phyloP scores from a whole-genome alignment of 352 stramenopile genomes.

The Phytophthora ramorum region DNA sequence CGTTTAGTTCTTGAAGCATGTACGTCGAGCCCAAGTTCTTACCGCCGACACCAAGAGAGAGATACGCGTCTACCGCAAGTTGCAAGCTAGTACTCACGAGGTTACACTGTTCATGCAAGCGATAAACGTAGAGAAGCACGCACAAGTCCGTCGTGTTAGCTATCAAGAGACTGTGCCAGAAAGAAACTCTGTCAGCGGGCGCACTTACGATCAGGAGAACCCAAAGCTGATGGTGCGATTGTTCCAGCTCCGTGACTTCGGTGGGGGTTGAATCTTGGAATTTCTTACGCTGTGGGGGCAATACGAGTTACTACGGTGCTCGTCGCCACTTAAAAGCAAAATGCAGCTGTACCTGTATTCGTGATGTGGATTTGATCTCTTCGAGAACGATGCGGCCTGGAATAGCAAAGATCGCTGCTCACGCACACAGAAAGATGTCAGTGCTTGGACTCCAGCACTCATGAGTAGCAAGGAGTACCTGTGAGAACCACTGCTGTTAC shows the following conservation, averaged over 20 bases:
- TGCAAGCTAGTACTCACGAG: no score
- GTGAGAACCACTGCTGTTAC: conserved; percentile 63
- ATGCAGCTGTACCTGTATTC: conserved; percentile 48
- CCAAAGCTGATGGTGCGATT: conserved; percentile 77
- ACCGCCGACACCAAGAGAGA: no score
- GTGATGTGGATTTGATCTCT: conserved; percentile 61
- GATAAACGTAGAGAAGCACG: no score
- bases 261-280: conserved; percentile 46
- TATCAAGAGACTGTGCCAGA: background rate
- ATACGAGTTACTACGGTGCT: background rate
- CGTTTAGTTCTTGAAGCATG: no score
- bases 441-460: background rate
- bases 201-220: conserved; percentile 63
- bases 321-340: background rate
- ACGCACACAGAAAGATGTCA: background rate
- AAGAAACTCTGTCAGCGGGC: background rate
- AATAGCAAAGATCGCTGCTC: conserved; percentile 66
- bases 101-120: no score
- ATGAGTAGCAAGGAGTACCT: conserved; percentile 28
- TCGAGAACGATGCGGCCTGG: conserved; percentile 64
- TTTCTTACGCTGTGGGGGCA: conserved; percentile 33
- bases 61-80: no score
- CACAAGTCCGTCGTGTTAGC: no score
- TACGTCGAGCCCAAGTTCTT: no score
- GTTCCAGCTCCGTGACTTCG: conserved; percentile 57